phyloP scores from a whole-genome alignment of 2,329 filamentous ascomycete species.

The Microsporum audouinii region DNA sequence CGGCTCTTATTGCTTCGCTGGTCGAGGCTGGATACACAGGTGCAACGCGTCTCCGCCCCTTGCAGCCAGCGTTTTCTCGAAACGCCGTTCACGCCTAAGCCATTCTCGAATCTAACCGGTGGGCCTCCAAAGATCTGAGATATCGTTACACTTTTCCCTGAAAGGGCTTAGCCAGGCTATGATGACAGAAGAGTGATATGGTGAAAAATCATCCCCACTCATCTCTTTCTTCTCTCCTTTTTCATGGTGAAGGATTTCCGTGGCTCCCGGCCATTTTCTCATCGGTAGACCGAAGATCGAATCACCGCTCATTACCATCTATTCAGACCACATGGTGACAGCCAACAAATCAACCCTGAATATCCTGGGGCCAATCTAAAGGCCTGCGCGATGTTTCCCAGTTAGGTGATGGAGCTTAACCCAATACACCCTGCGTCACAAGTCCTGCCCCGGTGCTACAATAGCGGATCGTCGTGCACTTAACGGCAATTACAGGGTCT shows the following conservation, averaged over 20 bases:
- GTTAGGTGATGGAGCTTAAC: not conserved
- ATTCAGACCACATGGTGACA: not conserved
- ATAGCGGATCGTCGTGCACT: not conserved
- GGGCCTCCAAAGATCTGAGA: not conserved
- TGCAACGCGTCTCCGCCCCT: conserved; percentile 4
- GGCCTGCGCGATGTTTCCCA: not conserved
- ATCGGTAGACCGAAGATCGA: not conserved
- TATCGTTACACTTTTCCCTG: not conserved
- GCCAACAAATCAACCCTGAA: not conserved
- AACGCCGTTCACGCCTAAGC: not conserved
- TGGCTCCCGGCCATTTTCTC: not conserved
- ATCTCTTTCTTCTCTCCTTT: not conserved
- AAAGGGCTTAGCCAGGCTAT: not conserved
- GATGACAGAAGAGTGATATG: not conserved
- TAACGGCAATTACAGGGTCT: not conserved
- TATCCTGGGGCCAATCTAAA: not conserved
- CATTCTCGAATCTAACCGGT: conserved; percentile 4
- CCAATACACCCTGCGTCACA: not conserved
- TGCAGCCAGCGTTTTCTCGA: conserved; percentile 3
- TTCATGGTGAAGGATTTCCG: not conserved
- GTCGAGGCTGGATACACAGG: not conserved
- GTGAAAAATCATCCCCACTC: not conserved
- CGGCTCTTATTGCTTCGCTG: not conserved
- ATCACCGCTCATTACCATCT: not conserved
- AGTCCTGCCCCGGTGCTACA: not conserved